Base-by-base conservation (phyloP, 139 green algal species). In the Coccomyxa sp. region DNA sequence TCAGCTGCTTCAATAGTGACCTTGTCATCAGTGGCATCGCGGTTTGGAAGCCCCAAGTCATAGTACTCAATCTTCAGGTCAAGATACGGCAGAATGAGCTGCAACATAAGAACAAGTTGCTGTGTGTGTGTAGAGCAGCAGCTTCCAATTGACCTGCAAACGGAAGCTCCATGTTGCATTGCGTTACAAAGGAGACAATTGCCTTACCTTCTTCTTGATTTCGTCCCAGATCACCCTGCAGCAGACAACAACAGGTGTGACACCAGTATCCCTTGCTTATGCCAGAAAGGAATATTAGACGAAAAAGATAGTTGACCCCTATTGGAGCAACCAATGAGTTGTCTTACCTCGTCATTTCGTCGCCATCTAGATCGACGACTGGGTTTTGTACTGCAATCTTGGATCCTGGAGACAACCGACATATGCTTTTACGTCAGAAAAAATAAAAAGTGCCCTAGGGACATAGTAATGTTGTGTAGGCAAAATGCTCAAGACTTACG, bases 61-160 rank as follows among this genome's bases (percentile, higher is more conserved):
- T 92, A 99, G 90, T 99, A 99, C 86, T 96, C 88, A 67, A 98
- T 93, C 31, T 98, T 89, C 15, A 99, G 85, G 83, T 98, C 95
- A 23, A 99, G 87, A 82, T 98, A 98, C 0, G 96, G 96, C 59
- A 95, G 86, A 45, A 99, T 94, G 16, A 99, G 91, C 96, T 97
- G 92, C 86, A 79, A 12, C 7, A 60, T 57, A 32, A 58, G 80
- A 15, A 9, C 76, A 21, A 4, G 45, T 31, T 59, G 17, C 23
- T 60, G 23, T 30, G 12, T 30, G 13, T 13, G 10, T 81, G n/a
- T n/a, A n/a, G 68, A 0, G 13, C 13, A 80, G 31, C 25, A 25
- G 38, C 38, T 51, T 51, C 38, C 38, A 11, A 7, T 51, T 51
- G 38, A 51, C 38, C 38, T n/a, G 38, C 38, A 79, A 16, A 81